phyloP scores from a whole-genome alignment of 2,329 filamentous ascomycete genomes.

The Cladosporium austrohemisphaericum region DNA sequence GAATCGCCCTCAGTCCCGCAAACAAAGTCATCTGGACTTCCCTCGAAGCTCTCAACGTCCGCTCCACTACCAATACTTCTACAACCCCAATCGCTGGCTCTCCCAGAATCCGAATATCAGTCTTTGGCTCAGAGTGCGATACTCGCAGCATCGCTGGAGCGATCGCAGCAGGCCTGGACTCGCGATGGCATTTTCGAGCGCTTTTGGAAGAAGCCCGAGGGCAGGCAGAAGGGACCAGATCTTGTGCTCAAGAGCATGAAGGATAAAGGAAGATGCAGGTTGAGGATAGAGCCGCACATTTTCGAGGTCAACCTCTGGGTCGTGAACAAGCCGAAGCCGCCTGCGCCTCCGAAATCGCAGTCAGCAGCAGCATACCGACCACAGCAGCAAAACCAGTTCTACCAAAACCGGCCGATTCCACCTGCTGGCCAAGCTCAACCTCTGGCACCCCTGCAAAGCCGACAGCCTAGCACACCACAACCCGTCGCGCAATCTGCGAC shows the following conservation, averaged over 20 bases:
- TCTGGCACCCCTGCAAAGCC: slow-evolving; percentile 13
- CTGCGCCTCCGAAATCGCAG: slow-evolving; percentile 30
- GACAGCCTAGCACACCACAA: slow-evolving; percentile 6
- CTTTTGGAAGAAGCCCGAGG: slow-evolving; percentile 74
- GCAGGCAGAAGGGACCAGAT: slow-evolving; percentile 47
- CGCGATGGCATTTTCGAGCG: slow-evolving; percentile 66
- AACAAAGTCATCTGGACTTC: slow-evolving; percentile 43
- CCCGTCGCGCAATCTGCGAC: slow-evolving; percentile 11
- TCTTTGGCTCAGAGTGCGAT: slow-evolving; percentile 72
- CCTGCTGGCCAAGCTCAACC: slow-evolving; percentile 17
- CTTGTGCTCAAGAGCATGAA: slow-evolving; percentile 34
- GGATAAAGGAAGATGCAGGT: slow-evolving; percentile 65
- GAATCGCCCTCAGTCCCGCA: slow-evolving; percentile 20
- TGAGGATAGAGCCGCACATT: slow-evolving; percentile 75
- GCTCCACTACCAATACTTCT: slow-evolving; percentile 69
- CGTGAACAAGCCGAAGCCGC: slow-evolving; percentile 61
- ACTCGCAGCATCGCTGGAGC: slow-evolving; percentile 65
- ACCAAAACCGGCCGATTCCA: slow-evolving; percentile 22
- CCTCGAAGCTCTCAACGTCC: slow-evolving; percentile 60
- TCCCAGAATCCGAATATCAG: slow-evolving; percentile 66
- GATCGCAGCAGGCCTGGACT: slow-evolving; percentile 72
- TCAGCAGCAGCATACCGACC: slow-evolving; percentile 20
- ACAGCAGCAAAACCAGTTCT: slow-evolving; percentile 19
- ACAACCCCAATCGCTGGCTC: slow-evolving; percentile 60
- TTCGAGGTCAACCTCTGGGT: slow-evolving; percentile 72